Base-by-base conservation (phyloP, 768 basidiomycete species). In the Lentinula aciculospora region DNA sequence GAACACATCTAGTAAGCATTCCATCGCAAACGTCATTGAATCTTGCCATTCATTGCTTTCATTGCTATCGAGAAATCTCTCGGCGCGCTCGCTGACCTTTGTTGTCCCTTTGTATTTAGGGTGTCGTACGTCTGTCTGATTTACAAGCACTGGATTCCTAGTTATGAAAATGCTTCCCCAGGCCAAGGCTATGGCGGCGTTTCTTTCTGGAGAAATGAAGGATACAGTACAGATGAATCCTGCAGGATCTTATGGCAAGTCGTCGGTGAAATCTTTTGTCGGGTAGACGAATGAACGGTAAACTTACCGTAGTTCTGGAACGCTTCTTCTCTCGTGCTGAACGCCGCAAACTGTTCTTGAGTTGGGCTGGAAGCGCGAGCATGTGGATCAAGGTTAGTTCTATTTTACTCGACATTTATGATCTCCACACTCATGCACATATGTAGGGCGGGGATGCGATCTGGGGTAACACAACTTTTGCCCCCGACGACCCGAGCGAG, bases 111-210 rank as follows among this genome's bases (percentile, higher is more conserved):
- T 34, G 29, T 13, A 40, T 6, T 48, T 50, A 92, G 89, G 89
- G 89, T 29, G 89, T 91, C 50, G 92, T 92, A 68, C 68, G 86
- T 28, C 19, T 34, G 25, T 57, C 31, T 32, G 25, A 32, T 32
- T 28, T 44, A 50, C n/a, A 29, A n/a, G 8, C 29, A n/a, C 3
- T 17, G n/a, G 12, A 9, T 13, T 31, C 27, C 28, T 7, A 39
- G 13, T 23, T 6, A 8, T 27, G 7, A 15, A 53, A 8, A 36
- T 44, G 12, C 15, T 37, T 51, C 28, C 57, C 17, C 49, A 44
- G 91, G 80, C 91, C 1, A 99, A 98, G 74, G 90, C 95, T 0
- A 94, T 98, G 92, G 72, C 94, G 0, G 95, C 97, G 0, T 92
- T 98, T 68, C 75, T 98, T 39, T 94, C 92, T 0, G 96, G 96